Conservation (phyloP, 1,284 basidiomycete species). For the Taiwanofungus camphoratus region DNA sequence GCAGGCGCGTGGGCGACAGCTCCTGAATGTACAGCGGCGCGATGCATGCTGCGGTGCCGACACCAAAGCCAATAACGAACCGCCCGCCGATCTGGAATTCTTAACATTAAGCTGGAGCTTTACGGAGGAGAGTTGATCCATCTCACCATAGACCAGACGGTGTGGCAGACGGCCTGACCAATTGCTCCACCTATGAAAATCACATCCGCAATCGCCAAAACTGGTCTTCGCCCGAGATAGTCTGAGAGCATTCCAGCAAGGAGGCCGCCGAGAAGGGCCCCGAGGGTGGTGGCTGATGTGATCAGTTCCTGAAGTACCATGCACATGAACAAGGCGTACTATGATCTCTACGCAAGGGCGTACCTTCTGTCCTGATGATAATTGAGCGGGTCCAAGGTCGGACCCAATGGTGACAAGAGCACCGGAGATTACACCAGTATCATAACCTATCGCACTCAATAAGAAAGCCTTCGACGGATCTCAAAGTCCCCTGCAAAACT, state of each 20-base stretch:
- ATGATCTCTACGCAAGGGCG: slow-evolving; percentile 11
- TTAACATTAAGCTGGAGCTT: no score
- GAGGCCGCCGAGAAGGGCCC: slow-evolving; percentile 71
- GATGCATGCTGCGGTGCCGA: slow-evolving; percentile 72
- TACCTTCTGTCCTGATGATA: slow-evolving; percentile 67
- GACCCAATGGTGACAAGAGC: slow-evolving; percentile 68
- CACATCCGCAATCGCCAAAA: slow-evolving; percentile 66
- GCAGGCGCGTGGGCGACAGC: slow-evolving; percentile 68
- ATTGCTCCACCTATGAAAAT: slow-evolving; percentile 76
- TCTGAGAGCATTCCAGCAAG: slow-evolving; percentile 68
- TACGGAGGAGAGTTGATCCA: no score
- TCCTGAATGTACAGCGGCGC: slow-evolving; percentile 84
- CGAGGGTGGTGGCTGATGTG: slow-evolving; percentile 76
- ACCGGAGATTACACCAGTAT: slow-evolving; percentile 77
- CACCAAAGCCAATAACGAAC: slow-evolving; percentile 67
- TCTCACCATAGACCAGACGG: slow-evolving; percentile 66
- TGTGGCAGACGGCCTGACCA: slow-evolving; percentile 59
- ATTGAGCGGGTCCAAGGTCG: slow-evolving; percentile 55
- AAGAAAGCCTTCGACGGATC: no score
- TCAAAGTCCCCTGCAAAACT: slow-evolving; percentile 19
- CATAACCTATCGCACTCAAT: slow-evolving; percentile 49
- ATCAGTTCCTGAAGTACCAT: slow-evolving; percentile 57
- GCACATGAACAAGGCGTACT: slow-evolving; percentile 1
- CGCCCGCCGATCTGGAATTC: slow-evolving; percentile 57
- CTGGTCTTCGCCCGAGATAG: slow-evolving; percentile 62